Evolutionary conservation across 1,284 basidiomycete genomes (phyloP), one percentile per base, ranked within the genome.

Genomic region (Melampsora abietis-canadensis): DNA sequence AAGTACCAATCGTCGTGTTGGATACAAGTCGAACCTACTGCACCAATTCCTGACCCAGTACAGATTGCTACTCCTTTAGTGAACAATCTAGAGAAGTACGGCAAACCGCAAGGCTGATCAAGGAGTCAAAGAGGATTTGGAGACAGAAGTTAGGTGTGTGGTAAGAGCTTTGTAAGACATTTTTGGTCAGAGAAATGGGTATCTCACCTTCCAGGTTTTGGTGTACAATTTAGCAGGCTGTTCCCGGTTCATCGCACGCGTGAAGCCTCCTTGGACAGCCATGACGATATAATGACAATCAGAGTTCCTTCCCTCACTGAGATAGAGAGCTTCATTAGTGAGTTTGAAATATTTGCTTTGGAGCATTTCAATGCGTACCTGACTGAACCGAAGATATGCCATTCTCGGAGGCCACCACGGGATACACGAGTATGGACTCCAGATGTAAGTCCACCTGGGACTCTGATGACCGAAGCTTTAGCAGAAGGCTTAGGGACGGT

Each of bases 21-120:
- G 46, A 89, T 84, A 78, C 88, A 90, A 19, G 89, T 90, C 19
- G 89, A 87, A 44, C 90, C 85, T 1, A 88, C 89, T 40, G 89
- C 88, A 37, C 89, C 89, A 72, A 90, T 86, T 76, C 89, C 89
- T 12, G 89, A 90, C 64, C 89, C 89, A 0, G 89, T 90, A 81
- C 89, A 90, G 76, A 90, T 86, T 78, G 89, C 88, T 76, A 90
- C 87, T 21, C 89, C 89, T 77, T 88, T 87, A 76, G 82, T 88
- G 82, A 91, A 91, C 17, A 91, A 79, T 0, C 84, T 86, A 5
- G 89, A 90, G 0, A 89, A 90, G 80, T 91, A 89, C 24, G 89
- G 90, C 54, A 91, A 88, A 76, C 89, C 90, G 24, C 89, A 90
- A 78, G 91, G 87, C 88, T 89, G 34, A 34, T 31, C 19, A 46